Percentiles rank a stretch among this genome's conserved stretches.
Conservation (phyloP, 2,329 filamentous ascomycete genomes). For the Neurospora crassa region DNA sequence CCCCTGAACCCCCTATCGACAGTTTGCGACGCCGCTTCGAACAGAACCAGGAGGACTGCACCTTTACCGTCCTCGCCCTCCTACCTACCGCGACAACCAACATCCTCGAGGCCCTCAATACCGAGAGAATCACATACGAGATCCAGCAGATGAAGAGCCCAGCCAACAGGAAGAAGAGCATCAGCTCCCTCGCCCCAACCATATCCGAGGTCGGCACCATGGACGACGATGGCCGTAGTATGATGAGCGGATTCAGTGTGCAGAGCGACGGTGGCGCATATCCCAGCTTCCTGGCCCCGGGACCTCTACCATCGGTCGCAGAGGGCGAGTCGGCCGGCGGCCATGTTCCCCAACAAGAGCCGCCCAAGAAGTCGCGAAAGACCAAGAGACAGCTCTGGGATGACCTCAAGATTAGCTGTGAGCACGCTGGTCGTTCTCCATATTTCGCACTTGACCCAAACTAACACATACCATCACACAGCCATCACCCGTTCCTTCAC, state of each 20-base stretch:
- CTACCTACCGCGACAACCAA: slow-evolving; percentile 86
- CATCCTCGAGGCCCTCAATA: slow-evolving; percentile 77
- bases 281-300: slow-evolving; percentile 59
- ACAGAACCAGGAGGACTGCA: slow-evolving; percentile 98
- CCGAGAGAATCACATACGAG: slow-evolving; percentile 86
- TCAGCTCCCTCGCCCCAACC: slow-evolving; percentile 48
- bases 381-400: slow-evolving; percentile 95
- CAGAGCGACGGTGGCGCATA: slow-evolving; percentile 78
- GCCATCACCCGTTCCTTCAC: slow-evolving; percentile 88
- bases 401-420: slow-evolving; percentile 91
- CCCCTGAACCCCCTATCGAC: slow-evolving; percentile 9
- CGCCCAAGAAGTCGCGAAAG: slow-evolving; percentile 48
- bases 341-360: slow-evolving; percentile 24
- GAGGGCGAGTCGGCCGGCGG: slow-evolving; percentile 15
- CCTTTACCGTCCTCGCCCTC: slow-evolving; percentile 92
- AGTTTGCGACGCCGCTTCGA: slow-evolving; percentile 93
- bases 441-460: not conserved
- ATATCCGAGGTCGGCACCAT: slow-evolving; percentile 62
- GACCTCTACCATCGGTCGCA: slow-evolving; percentile 31
- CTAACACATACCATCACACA: slow-evolving; percentile 26
- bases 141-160: slow-evolving; percentile 83
- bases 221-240: slow-evolving; percentile 75
- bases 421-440: slow-evolving; percentile 25
- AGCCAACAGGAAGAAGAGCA: slow-evolving; percentile 33
- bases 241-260: slow-evolving; percentile 46